phyloP scores from a whole-genome alignment of 2,329 filamentous ascomycete species.

The Grosmannia clavigera region DNA sequence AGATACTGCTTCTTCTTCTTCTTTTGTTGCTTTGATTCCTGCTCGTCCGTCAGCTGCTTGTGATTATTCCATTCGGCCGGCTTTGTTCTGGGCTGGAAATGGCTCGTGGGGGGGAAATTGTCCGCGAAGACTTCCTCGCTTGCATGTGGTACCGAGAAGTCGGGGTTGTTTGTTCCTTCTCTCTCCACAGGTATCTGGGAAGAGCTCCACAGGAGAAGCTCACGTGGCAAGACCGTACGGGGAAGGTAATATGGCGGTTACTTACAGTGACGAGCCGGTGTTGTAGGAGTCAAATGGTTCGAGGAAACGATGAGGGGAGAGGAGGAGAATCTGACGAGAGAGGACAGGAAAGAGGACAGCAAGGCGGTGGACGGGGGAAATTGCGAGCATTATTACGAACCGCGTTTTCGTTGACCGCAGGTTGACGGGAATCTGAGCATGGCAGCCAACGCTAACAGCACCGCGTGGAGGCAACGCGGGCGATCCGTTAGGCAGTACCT shows the following conservation, averaged over 20 bases:
- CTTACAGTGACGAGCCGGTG: no score
- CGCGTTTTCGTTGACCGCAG: neutral
- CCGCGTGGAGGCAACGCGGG: neutral
- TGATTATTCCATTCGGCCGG: neutral
- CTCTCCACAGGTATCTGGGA: neutral
- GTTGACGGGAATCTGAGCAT: neutral
- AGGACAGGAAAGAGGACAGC: neutral
- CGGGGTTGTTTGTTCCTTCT: neutral
- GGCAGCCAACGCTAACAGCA: neutral
- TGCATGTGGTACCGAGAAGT: neutral
- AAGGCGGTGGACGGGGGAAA: neutral
- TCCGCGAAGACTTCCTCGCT: neutral
- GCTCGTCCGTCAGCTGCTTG: neutral
- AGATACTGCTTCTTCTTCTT: no score
- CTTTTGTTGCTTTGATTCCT: neutral
- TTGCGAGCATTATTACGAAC: neutral
- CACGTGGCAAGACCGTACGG: no score
- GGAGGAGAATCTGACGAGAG: neutral
- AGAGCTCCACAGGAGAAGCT: neutral
- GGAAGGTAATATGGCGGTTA: no score
- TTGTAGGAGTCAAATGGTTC: no score
- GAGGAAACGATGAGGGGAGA: neutral
- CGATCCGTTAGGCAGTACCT: neutral
- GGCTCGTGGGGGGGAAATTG: neutral
- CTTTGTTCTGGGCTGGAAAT: neutral